Evolutionary conservation across 2,329 filamentous ascomycete species (phyloP).

Genomic region (Pseudocercospora crystallina): DNA sequence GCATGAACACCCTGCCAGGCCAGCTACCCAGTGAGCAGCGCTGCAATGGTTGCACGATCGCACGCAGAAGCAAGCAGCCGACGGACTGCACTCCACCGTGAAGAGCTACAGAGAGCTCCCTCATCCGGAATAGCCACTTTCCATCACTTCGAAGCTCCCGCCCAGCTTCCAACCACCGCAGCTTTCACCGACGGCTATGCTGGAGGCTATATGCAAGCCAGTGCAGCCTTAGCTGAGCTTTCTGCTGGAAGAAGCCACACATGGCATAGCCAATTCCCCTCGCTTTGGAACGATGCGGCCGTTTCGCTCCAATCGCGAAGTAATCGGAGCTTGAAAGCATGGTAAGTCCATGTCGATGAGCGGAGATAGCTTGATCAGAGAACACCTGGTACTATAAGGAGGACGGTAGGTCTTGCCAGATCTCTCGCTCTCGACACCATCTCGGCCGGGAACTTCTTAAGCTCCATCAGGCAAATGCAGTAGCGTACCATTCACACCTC

Average conservation of each 20-base stretch:
- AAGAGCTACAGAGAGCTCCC: conserved; percentile 1
- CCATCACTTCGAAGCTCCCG: neutral
- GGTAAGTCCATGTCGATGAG: too few species aligned
- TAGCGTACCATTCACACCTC: neutral
- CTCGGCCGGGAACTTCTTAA: neutral
- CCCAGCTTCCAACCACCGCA: neutral
- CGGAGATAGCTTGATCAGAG: too few species aligned
- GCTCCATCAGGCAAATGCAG: neutral
- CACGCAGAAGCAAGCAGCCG: neutral
- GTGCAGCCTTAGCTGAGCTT: too few species aligned
- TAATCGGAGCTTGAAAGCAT: too few species aligned
- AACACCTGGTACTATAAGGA: too few species aligned
- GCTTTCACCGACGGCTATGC: neutral
- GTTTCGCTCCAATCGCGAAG: neutral
- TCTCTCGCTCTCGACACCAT: neutral
- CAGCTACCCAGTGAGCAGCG: too few species aligned
- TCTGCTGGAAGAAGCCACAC: neutral
- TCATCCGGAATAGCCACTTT: neutral
- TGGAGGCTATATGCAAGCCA: too few species aligned
- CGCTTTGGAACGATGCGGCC: neutral
- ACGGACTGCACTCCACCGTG: neutral
- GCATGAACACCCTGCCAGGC: too few species aligned
- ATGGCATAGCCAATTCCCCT: neutral
- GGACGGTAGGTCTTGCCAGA: neutral
- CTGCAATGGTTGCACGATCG: too few species aligned